phyloP scores from a whole-genome alignment of 2,329 filamentous ascomycete species.

The Aspergillus fischeri region DNA sequence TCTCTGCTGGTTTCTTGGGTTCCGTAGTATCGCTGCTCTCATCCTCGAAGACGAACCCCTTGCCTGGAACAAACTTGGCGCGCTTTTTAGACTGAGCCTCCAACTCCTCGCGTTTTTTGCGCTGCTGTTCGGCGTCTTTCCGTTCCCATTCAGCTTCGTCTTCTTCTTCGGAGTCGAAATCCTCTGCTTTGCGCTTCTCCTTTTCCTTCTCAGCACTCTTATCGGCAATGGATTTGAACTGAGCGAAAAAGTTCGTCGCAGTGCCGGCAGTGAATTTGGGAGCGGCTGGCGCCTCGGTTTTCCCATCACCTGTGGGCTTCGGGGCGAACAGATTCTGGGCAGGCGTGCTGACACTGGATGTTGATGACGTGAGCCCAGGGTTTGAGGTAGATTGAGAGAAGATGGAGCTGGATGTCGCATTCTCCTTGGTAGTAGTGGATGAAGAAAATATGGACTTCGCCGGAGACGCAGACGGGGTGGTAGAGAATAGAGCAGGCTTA shows the following conservation, averaged over 20 bases:
- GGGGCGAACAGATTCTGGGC: slow-evolving; percentile 19
- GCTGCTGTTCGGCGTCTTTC: slow-evolving; percentile 43
- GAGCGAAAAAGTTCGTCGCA: slow-evolving; percentile 36
- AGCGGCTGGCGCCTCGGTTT: slow-evolving; percentile 10
- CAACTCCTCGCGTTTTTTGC: slow-evolving; percentile 42
- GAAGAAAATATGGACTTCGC: slow-evolving; percentile 18
- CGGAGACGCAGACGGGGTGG: slow-evolving; percentile 19
- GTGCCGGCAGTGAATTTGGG: slow-evolving; percentile 33
- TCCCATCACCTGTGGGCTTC: slow-evolving; percentile 13
- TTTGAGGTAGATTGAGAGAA: slow-evolving; percentile 12
- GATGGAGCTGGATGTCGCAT: slow-evolving; percentile 5
- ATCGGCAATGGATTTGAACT: slow-evolving; percentile 40
- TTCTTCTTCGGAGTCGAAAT: slow-evolving; percentile 51
- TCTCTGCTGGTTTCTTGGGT: slow-evolving; percentile 15
- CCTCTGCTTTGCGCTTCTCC: slow-evolving; percentile 47
- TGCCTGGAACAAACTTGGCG: slow-evolving; percentile 27
- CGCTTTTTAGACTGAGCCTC: slow-evolving; percentile 34
- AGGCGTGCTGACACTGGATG: slow-evolving; percentile 3
- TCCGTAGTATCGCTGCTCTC: slow-evolving; percentile 16
- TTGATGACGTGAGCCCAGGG: slow-evolving; percentile 10
- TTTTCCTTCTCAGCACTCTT: slow-evolving; percentile 42
- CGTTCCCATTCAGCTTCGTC: slow-evolving; percentile 48
- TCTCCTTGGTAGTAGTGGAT: slow-evolving; percentile 7
- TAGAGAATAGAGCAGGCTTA: slow-evolving; percentile 16
- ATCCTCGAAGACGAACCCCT: slow-evolving; percentile 32